These are phyloP conservation scores for Sporothrix curviconia DNA, from an alignment of 2,329 filamentous ascomycete species.

Conservation along the genomic window DNA sequence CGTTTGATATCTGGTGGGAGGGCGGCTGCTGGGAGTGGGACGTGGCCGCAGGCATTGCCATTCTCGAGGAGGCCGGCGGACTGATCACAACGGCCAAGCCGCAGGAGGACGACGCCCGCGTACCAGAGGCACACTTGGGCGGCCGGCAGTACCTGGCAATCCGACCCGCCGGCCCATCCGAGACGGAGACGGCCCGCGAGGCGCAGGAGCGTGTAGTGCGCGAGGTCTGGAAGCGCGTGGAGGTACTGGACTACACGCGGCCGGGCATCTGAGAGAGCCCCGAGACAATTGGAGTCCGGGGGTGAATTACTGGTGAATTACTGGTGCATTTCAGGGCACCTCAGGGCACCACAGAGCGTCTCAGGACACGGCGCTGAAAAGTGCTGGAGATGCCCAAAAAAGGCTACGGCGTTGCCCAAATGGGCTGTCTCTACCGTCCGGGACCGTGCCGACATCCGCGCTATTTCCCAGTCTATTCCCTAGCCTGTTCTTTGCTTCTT, in stretches of 20 bases:
- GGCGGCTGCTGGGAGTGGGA: slow-evolving; percentile 81
- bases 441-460: not conserved
- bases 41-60: slow-evolving; percentile 67
- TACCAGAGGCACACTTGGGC: slow-evolving; percentile 56
- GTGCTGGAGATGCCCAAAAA: not conserved
- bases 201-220: slow-evolving; percentile 64
- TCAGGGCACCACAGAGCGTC: no score
- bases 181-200: slow-evolving; percentile 56
- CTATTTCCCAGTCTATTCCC: not conserved
- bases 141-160: slow-evolving; percentile 67
- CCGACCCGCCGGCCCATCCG: slow-evolving; percentile 57
- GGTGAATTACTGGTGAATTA: no score
- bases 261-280: slow-evolving; percentile 31
- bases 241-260: slow-evolving; percentile 58
- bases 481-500: no score
- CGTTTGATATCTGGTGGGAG: slow-evolving; percentile 79
- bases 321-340: no score
- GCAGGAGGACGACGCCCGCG: slow-evolving; percentile 45
- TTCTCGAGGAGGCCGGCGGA: slow-evolving; percentile 67
- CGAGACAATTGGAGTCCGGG: no score
- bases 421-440: no score
- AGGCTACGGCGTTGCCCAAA: not conserved
- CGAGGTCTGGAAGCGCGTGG: slow-evolving; percentile 66
- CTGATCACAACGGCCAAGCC: slow-evolving; percentile 69
- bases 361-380: no score